Conservation (phyloP, 1,284 basidiomycete species). For the Trichosporon inkin region DNA sequence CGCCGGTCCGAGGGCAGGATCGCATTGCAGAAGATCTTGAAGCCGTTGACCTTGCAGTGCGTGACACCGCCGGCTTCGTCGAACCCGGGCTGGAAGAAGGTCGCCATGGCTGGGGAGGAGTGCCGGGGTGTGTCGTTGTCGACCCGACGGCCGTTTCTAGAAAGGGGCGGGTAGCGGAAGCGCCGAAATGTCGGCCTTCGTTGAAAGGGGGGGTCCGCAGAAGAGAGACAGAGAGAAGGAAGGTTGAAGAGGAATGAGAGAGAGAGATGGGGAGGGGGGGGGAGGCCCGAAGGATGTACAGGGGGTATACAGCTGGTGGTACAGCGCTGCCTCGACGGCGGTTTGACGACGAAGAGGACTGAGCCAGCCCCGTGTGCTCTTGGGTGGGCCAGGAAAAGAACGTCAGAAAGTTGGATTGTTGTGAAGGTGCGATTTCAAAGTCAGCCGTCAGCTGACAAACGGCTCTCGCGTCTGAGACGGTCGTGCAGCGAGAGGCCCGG, state of each 20-base stretch:
- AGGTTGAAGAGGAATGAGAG: background rate
- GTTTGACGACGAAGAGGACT: no score
- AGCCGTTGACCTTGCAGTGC: conserved; percentile 6
- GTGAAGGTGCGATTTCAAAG: conserved; percentile 1
- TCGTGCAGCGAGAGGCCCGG: no score
- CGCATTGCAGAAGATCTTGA: conserved; percentile 11
- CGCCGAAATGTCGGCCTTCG: no score
- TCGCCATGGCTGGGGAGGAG: conserved; percentile 7
- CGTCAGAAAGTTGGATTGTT: conserved; percentile 4
- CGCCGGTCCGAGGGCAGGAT: conserved; percentile 9
- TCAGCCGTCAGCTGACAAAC: background rate
- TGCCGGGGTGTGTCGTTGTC: background rate
- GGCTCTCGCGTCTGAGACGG: no score
- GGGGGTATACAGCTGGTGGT: background rate
- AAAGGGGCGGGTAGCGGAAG: background rate
- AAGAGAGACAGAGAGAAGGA: background rate
- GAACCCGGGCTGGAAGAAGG: conserved; percentile 17
- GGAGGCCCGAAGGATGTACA: background rate
- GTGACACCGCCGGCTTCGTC: background rate
- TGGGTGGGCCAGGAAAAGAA: conserved; percentile 4
- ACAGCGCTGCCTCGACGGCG: no score
- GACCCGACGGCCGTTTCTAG: background rate
- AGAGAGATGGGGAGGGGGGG: background rate
- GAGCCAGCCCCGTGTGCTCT: background rate
- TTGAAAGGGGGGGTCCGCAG: no score